phyloP scores from a whole-genome alignment of 2,329 filamentous ascomycete species.

The Aspergillus floridensis region DNA sequence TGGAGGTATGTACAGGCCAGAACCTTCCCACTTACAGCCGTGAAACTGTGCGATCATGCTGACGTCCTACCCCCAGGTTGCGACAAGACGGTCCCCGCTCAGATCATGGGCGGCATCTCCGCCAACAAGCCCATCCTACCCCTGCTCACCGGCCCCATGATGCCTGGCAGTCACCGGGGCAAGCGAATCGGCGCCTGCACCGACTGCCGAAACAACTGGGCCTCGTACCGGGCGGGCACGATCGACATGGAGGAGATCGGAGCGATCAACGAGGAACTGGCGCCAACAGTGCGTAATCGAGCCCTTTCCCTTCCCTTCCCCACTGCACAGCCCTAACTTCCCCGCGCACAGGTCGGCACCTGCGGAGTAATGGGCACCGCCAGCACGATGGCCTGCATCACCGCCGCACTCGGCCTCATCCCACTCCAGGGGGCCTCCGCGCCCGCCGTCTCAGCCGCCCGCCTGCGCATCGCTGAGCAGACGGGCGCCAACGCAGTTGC shows the following conservation, averaged over 20 bases:
- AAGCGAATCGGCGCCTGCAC: slow-evolving; percentile 68
- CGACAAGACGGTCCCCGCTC: slow-evolving; percentile 71
- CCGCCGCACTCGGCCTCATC: slow-evolving; percentile 52
- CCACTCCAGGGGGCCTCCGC: slow-evolving; percentile 52
- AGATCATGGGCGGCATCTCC: slow-evolving; percentile 71
- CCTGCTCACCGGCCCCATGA: slow-evolving; percentile 70
- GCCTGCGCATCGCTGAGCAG: slow-evolving; percentile 54
- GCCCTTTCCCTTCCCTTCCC: not conserved
- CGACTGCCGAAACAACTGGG: slow-evolving; percentile 72
- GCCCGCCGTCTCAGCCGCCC: slow-evolving; percentile 52
- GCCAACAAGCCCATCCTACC: slow-evolving; percentile 69
- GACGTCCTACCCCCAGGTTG: slow-evolving; percentile 51
- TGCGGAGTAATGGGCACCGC: slow-evolving; percentile 59
- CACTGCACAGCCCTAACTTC: not conserved
- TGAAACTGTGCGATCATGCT: not conserved
- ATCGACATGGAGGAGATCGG: slow-evolving; percentile 71
- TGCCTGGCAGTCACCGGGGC: slow-evolving; percentile 66
- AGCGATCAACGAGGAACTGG: slow-evolving; percentile 68
- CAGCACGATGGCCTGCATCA: slow-evolving; percentile 56
- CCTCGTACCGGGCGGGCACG: slow-evolving; percentile 62
- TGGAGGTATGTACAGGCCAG: slow-evolving; percentile 50
- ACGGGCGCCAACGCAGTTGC: slow-evolving; percentile 51
- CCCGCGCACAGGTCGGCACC: slow-evolving; percentile 41
- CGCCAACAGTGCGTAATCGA: slow-evolving; percentile 57
- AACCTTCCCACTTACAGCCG: not conserved